Percentiles rank a stretch among this genome's conserved stretches.
phyloP scores from a whole-genome alignment of 352 stramenopile genomes.

The Globisporangium ultimum region DNA sequence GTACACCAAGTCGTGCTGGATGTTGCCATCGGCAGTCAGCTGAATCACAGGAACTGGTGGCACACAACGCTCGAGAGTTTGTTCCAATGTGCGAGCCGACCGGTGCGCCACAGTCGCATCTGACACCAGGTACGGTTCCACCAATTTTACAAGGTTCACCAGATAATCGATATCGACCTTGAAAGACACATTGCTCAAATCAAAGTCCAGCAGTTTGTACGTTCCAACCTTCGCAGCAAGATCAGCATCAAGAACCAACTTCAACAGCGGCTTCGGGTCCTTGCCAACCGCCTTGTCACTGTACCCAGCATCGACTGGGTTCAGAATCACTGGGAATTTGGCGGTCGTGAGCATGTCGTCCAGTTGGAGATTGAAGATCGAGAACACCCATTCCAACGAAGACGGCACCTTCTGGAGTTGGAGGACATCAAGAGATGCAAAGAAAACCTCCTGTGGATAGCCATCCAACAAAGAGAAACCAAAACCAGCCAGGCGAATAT shows the following conservation, averaged over 20 bases:
- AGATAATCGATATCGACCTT: conserved; percentile 87
- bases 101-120: conserved; percentile 57
- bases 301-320: conserved; percentile 74
- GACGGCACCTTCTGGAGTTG: conserved; percentile 64
- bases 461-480: conserved; percentile 75
- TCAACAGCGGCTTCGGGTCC: conserved; percentile 56
- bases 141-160: conserved; percentile 73
- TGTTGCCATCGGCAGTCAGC: conserved; percentile 61
- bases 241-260: conserved; percentile 73
- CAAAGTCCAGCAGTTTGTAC: conserved; percentile 80
- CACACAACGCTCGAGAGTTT: conserved; percentile 53
- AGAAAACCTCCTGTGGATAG: conserved; percentile 81
- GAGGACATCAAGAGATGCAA: conserved; percentile 73
- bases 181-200: conserved; percentile 61
- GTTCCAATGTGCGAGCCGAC: conserved; percentile 56
- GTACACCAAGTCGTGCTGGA: conserved; percentile 77
- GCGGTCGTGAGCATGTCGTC: conserved; percentile 83
- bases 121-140: conserved; percentile 77
- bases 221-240: conserved; percentile 72
- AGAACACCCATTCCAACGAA: conserved; percentile 77
- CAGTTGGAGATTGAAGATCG: conserved; percentile 76
- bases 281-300: conserved; percentile 69
- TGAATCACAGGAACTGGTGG: conserved; percentile 54
- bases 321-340: conserved; percentile 84
- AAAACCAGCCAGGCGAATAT: conserved; percentile 74